Evolutionary conservation across 345 rosid genomes (phyloP).

Genomic region (Sapria himalayana): DNA sequence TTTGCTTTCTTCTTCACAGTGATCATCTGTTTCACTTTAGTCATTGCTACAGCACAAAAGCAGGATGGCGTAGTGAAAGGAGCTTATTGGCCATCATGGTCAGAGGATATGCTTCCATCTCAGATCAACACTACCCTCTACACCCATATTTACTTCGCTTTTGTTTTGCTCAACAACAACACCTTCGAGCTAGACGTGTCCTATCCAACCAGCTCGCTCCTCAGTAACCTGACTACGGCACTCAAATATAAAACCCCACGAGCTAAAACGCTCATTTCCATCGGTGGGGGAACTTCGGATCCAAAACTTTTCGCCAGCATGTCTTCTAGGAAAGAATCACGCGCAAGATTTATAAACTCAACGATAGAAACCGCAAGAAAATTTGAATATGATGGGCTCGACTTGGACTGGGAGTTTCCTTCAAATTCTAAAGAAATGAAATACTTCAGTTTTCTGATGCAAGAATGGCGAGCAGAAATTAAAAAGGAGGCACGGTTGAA

Average conservation of each 20-base stretch:
- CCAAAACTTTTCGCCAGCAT: constrained; percentile 13
- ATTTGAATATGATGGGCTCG: constrained; percentile 33
- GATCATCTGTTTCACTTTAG: no score
- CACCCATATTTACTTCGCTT: constrained; percentile 38
- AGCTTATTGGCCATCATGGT: constrained; percentile 33
- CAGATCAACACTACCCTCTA: constrained; percentile 25
- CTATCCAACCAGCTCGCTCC: constrained; percentile 2
- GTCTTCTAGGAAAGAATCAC: constrained; percentile 14
- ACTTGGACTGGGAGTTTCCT: constrained; percentile 49
- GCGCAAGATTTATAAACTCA: constrained; percentile 21
- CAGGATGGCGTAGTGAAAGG: constrained; percentile 28
- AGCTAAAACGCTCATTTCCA: constrained; percentile 26
- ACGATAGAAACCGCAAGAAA: constrained; percentile 22
- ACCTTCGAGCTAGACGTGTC: constrained; percentile 19
- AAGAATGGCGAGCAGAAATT: constrained; percentile 24
- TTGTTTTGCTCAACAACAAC: constrained; percentile 23
- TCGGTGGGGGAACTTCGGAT: constrained; percentile 17
- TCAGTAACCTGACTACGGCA: constrained; percentile 22
- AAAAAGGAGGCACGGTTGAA: constrained; percentile 18
- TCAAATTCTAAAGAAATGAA: constrained; percentile 16
- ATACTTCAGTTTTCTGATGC: constrained; percentile 13
- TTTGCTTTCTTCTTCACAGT: no score
- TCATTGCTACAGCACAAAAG: no score
- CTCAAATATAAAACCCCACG: constrained; percentile 21
- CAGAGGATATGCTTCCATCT: constrained; percentile 19